A percentile compares a stretch with the other conserved stretches of the same genome.
Conservation (phyloP, 2,329 filamentous ascomycete species). For the Xylariaceae sp. region DNA sequence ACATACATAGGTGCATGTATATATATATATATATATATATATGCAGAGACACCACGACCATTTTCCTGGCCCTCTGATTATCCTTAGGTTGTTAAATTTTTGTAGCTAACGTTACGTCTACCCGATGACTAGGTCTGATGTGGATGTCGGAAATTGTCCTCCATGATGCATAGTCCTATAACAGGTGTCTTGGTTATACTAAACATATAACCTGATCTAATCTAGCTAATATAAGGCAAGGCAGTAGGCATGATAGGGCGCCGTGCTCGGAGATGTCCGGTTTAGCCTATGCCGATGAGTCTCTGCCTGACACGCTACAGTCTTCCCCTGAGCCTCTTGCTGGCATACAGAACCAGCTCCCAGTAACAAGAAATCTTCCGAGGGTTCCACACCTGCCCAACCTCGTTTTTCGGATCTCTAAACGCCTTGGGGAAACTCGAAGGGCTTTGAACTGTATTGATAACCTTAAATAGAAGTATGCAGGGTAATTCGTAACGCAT, state of each 20-base stretch:
- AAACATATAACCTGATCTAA: neutral
- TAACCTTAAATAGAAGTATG: slow-evolving; percentile 2
- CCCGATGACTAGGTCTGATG: neutral
- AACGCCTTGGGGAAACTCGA: slow-evolving; percentile 21
- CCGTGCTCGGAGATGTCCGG: neutral
- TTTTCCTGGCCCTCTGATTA: neutral
- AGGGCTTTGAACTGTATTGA: slow-evolving; percentile 5
- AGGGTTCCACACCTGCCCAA: neutral
- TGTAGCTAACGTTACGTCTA: neutral
- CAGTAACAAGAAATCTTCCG: neutral
- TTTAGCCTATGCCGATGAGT: neutral
- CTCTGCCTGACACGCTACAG: neutral
- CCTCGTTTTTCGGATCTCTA: slow-evolving; percentile 11
- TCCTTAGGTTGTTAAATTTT: neutral
- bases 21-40: too few relatives aligned
- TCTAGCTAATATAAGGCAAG: neutral
- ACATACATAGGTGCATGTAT: too few relatives aligned
- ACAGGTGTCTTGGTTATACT: neutral
- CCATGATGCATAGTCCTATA: neutral
- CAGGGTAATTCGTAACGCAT: neutral
- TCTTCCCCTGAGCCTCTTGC: neutral
- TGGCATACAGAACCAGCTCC: neutral
- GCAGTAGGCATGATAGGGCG: neutral
- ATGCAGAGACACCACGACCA: neutral
- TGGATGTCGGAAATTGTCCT: neutral